Base-by-base conservation (phyloP, 176 grass and related monocot genomes). In the Cenchrus americanus region DNA sequence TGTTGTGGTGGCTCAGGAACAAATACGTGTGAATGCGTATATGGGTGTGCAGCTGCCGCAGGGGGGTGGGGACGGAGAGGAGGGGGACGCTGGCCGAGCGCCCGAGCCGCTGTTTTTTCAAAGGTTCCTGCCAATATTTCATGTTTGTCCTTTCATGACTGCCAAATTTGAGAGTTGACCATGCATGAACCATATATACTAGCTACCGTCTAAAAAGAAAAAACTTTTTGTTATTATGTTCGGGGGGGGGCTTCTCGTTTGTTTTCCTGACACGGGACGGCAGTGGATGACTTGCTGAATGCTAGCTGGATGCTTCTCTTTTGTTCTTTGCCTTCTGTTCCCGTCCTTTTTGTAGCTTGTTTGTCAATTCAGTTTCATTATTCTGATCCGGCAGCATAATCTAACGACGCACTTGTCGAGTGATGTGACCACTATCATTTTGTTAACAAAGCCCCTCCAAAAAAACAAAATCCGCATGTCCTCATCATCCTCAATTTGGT, bases 61-160 rank as follows among this genome's bases (percentile, higher is more conserved):
- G 41, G 62, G 47, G 66, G 47, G 66, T 53, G 78, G 72, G 48
- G 72, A 57, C 24, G 71, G 19, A 71, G 83, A 86, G 78, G 83
- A 86, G 78, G 83, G 84, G 66, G 66, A 47, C 34, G 34, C 34
- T 37, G 34, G 34, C 34, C 34, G 34, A 30, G 78, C 24, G 34
- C 3, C 34, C 34, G 34, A 30, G 78, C 24, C 14, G 7, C 47
- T 30, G 46, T 10, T 37, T 86, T 79, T 83, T 37, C 54, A 73
- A 79, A 53, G 11, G 42, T 27, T 58, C 21, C 49, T 67, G 59
- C 41, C 27, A 83, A 67, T 21, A 59, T 74, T 90, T 83, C 84
- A 53, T 67, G 10, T 42, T 61, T 78, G 83, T 83, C 83, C 88
- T 83, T 8, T 32, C 21, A 43, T 11, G 41, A 52, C 26, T 59